A percentile compares a stretch with the other conserved stretches of the same genome.
Evolutionary conservation across 148 eudicot species (phyloP).

Genomic region (Talinum fruticosum): DNA sequence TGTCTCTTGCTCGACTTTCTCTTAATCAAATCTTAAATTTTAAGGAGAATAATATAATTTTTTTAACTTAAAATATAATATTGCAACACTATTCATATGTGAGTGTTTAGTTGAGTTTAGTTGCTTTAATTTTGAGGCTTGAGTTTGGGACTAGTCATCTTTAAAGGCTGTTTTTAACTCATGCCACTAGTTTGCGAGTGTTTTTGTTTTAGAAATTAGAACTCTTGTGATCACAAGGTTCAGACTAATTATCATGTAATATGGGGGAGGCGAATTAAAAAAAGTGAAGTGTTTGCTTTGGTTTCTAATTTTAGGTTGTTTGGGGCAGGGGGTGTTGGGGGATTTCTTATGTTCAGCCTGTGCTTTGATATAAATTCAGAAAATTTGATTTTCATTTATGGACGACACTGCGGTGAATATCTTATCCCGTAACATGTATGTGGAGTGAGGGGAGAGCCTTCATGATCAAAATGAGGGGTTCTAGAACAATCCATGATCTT

Average conservation of each 20-base stretch:
- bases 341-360: no score
- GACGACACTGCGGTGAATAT: no score
- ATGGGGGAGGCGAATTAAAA: no score
- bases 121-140: background rate
- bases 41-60: background rate
- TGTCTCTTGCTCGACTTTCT: background rate
- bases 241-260: background rate
- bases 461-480: background rate
- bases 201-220: background rate
- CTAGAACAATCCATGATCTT: background rate
- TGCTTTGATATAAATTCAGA: no score
- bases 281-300: background rate
- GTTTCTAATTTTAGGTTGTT: background rate
- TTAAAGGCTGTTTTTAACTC: background rate
- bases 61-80: conserved; percentile 1
- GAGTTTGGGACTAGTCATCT: background rate
- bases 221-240: no score
- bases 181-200: no score
- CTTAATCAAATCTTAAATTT: background rate
- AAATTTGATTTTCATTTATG: background rate
- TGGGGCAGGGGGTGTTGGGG: background rate
- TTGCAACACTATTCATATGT: background rate
- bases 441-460: background rate
- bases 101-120: background rate
- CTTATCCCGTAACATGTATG: background rate